Conservation (phyloP, 2,329 filamentous ascomycete genomes). For the Pyrenochaeta sp. region DNA sequence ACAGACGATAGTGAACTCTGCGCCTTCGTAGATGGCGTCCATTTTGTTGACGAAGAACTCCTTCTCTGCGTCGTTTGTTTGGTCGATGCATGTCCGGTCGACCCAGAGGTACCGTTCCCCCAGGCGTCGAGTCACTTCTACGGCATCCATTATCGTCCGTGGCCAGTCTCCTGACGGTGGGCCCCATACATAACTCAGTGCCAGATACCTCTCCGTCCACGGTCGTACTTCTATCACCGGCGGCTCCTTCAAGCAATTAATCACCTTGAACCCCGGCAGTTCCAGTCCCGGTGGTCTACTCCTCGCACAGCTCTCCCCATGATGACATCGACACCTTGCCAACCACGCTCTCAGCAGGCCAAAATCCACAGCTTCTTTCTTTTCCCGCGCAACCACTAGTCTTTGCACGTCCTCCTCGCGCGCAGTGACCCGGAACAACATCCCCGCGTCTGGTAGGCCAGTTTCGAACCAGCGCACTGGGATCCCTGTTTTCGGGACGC, state of each 20-base stretch:
- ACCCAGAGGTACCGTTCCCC: slow-evolving; percentile 19
- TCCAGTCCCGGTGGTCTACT: neutral
- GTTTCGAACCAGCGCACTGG: slow-evolving; percentile 7
- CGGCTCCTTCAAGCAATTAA: slow-evolving; percentile 2
- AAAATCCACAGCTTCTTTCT: neutral
- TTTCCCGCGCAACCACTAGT: neutral
- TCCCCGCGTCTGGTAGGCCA: neutral
- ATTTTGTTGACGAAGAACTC: slow-evolving; percentile 12
- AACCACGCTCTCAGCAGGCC: slow-evolving; percentile 2
- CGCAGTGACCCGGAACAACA: slow-evolving; percentile 3
- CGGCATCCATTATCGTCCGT: slow-evolving; percentile 17
- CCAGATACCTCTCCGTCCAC: slow-evolving; percentile 6
- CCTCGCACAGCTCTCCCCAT: neutral
- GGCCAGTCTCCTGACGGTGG: slow-evolving; percentile 8
- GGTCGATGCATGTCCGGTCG: slow-evolving; percentile 19
- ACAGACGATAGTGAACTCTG: slow-evolving; percentile 21
- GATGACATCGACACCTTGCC: slow-evolving; percentile 2
- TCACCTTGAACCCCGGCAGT: slow-evolving; percentile 3
- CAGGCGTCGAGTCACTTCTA: slow-evolving; percentile 11
- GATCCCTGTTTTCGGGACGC: neutral
- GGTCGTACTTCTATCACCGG: slow-evolving; percentile 1
- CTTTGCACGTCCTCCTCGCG: neutral
- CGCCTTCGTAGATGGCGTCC: slow-evolving; percentile 20
- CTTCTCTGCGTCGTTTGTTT: slow-evolving; percentile 11
- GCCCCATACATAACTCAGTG: slow-evolving; percentile 9